Evolutionary conservation across 1,284 basidiomycete species (phyloP), one percentile per base, ranked within the genome.

Genomic region (Stygiomarasmius scandens): DNA sequence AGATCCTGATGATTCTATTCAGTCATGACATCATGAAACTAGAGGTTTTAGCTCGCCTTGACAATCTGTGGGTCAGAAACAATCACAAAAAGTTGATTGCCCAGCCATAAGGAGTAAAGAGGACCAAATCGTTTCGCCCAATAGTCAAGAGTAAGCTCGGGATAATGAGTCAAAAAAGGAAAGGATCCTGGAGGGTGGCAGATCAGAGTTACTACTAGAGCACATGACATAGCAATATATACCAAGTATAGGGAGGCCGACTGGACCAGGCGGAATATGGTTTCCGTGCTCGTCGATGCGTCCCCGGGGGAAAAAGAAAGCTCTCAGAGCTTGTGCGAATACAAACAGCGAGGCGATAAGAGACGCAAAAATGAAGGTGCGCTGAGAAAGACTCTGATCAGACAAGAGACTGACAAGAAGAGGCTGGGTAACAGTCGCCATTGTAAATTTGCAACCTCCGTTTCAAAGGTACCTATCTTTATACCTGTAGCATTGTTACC

Each of bases 81-180:
- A 11, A 74, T 65, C 41, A 77, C 64, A 60, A 76, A 73, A 12
- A 74, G 70, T 56, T 76, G 75, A 55, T 74, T 73, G 27, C 75
- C 76, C 22, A 77, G 66, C 67, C 70, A 71, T 34, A 77, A 48
- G 6, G 75, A 58, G 38, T 53, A 76, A 1, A 78, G 49, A 5
- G 71, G 62, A 0, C 76, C 76, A 55, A 67, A 76, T 58, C 68
- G 63, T 52, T 70, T 71, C 0, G 71, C 67, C 76, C 76, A 78
- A 46, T 64, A 58, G 52, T 74, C 67, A 20, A 78, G 64, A 1
- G 69, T 68, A 11, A 72, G 65, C 58, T 77, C 75, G 4, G 75
- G 74, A 45, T 73, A 76, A 9, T 69, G 60, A 0, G 70, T 71
- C n/a, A 76, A 64, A 62, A 73, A 75, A 4, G 68, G 70, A 52